Conservation (phyloP, 164 flowering plant genomes). For the Vitis labrusca region DNA sequence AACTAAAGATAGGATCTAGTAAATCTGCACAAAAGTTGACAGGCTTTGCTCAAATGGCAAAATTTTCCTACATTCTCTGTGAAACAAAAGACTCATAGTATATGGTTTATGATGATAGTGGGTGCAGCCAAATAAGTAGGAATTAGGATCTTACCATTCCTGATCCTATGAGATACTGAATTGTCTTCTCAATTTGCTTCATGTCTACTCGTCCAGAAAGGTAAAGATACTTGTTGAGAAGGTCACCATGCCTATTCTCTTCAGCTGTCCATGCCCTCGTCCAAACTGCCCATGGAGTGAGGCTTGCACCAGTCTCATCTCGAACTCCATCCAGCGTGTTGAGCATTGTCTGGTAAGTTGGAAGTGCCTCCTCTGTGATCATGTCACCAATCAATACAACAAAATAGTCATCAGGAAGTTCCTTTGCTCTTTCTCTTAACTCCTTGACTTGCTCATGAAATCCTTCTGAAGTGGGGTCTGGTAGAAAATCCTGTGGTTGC, state of each 20-base stretch:
- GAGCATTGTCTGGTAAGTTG: conserved; percentile 58
- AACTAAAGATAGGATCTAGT: background rate
- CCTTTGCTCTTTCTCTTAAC: conserved; percentile 34
- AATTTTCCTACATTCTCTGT: background rate
- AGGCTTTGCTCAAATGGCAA: too few species aligned
- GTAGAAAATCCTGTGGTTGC: conserved; percentile 59
- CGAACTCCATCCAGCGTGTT: conserved; percentile 49
- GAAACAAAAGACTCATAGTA: background rate
- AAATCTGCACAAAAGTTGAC: too few species aligned
- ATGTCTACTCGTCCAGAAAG: conserved; percentile 57
- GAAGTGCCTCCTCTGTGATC: conserved; percentile 64
- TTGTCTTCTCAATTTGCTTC: conserved; percentile 52
- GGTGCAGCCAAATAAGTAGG: background rate
- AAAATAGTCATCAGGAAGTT: conserved; percentile 44
- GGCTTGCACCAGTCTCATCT: conserved; percentile 56
- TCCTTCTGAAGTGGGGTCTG: conserved; percentile 44
- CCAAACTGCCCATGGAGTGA: conserved; percentile 55
- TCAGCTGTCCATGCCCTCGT: conserved; percentile 61
- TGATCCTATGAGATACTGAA: conserved; percentile 48
- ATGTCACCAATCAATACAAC: conserved; percentile 50
- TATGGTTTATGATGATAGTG: background rate
- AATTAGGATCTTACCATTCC: conserved; percentile 40
- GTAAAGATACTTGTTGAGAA: conserved; percentile 56
- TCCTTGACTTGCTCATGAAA: conserved; percentile 46
- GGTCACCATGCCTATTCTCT: conserved; percentile 51